These are phyloP conservation scores for Collybia sordida DNA, from an alignment of 768 basidiomycete genomes.

Conservation along the genomic window DNA sequence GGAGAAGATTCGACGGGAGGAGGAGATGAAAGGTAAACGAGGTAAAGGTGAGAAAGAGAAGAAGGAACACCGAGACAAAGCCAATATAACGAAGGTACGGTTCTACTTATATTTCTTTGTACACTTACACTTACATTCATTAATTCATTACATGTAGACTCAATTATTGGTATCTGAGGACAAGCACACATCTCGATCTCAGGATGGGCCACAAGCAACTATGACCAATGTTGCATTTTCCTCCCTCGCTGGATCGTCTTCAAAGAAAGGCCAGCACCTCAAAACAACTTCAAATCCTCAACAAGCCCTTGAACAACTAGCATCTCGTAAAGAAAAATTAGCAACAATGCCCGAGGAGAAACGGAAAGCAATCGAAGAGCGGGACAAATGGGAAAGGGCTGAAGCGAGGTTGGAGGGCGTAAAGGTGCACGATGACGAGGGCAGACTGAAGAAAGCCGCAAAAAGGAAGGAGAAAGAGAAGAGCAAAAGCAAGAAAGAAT, in stretches of 20 bases:
- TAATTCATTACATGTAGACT: slow-evolving; percentile 36
- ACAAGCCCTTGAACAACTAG: slow-evolving; percentile 80
- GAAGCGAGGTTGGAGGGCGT: slow-evolving; percentile 81
- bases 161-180: slow-evolving; percentile 72
- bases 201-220: slow-evolving; percentile 32
- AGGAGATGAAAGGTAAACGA: slow-evolving; percentile 54
- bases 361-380: slow-evolving; percentile 75
- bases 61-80: slow-evolving; percentile 21
- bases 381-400: slow-evolving; percentile 89
- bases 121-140: too few species aligned
- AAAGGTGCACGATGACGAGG: slow-evolving; percentile 89
- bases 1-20: slow-evolving; percentile 73
- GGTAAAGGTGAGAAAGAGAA: slow-evolving; percentile 42
- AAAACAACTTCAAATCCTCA: slow-evolving; percentile 79
- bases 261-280: slow-evolving; percentile 52
- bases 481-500: slow-evolving; percentile 76
- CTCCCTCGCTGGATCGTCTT: slow-evolving; percentile 51
- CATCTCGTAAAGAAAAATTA: slow-evolving; percentile 58
- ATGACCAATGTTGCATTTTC: slow-evolving; percentile 67
- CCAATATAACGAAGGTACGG: slow-evolving; percentile 52
- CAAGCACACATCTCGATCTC: slow-evolving; percentile 23
- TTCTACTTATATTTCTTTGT: not conserved
- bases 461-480: slow-evolving; percentile 95
- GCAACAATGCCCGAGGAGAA: slow-evolving; percentile 65
- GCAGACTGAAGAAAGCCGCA: slow-evolving; percentile 84